Base-by-base conservation (phyloP, 2,329 filamentous ascomycete species). In the Nannizzia gypsea region DNA sequence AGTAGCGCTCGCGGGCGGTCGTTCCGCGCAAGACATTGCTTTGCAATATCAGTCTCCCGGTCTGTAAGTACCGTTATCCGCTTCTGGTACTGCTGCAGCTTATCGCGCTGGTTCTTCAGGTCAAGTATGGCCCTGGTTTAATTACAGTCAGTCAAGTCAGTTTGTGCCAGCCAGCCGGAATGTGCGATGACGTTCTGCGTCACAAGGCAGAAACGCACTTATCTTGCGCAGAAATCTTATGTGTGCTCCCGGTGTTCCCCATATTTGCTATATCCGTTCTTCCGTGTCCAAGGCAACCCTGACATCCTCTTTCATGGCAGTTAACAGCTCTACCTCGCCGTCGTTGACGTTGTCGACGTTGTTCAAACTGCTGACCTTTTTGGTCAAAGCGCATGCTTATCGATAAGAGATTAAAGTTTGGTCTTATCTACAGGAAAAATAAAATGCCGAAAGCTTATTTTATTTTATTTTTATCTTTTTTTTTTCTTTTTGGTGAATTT, bases 91-190 rank as follows among this genome's bases (percentile, higher is more conserved):
- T 95, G 90, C 70, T 95, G 91, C 2, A 99, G 86, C 74, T 90
- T 95, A 80, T 99, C 93, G 73, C 93, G 91, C 78, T 97, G 92
- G 75, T 85, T 90, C 78, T 97, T 97, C 78, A 97, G 88, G 76
- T 97, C 91, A 69, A 97, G 87, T 75, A 97, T 96, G 62, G 92
- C 92, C 78, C 91, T 96, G 71, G 26, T 31, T 17, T 59, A 64
- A 11, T 56, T 42, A 31, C 17, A 42, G 11, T 28, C 24, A 50
- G 46, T 24, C 38, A 8, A 6, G 24, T 42, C 44, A 4, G 38
- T 42, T 57, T 24, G 17, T 3, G 24, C 42, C 2, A n/a, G 24
- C 17, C 55, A 9, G 44, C 3, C 11, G 24, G 2, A 20, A 4
- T 13, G 20, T 9, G 20, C 20, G 11, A 50, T 17, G 42, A 20